Evolutionary conservation across 495 filamentous ascomycete species (phyloP).

Genomic region (Penicillium egyptiacum): DNA sequence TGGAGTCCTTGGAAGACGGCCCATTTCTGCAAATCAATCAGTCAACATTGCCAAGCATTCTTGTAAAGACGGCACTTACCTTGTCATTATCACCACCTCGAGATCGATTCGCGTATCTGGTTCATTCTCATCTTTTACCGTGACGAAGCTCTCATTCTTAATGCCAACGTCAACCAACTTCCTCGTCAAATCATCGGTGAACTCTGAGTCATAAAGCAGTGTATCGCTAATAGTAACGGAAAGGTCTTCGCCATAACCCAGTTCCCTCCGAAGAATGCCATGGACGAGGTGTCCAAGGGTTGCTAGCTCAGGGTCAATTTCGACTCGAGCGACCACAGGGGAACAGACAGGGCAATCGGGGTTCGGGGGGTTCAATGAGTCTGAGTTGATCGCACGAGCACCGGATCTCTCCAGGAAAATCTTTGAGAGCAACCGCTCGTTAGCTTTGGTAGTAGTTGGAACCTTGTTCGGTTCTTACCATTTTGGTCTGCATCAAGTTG

Average conservation of each 20-base stretch:
- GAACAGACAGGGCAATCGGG: slow-evolving; percentile 81
- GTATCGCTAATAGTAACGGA: slow-evolving; percentile 70
- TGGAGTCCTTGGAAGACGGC: slow-evolving; percentile 37
- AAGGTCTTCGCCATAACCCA: slow-evolving; percentile 85
- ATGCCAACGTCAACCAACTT: slow-evolving; percentile 76
- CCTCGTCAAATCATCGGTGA: slow-evolving; percentile 81
- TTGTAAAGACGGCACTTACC: slow-evolving; percentile 22
- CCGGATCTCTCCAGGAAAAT: slow-evolving; percentile 76
- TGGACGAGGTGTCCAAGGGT: slow-evolving; percentile 83
- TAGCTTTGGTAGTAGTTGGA: slow-evolving; percentile 1
- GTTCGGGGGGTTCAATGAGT: slow-evolving; percentile 73
- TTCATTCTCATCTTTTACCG: slow-evolving; percentile 87
- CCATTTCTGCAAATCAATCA: slow-evolving; percentile 27
- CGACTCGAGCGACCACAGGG: slow-evolving; percentile 61
- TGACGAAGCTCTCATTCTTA: slow-evolving; percentile 72
- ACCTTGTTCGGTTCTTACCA: slow-evolving; percentile 32
- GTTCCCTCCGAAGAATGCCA: slow-evolving; percentile 60
- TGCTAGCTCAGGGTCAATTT: slow-evolving; percentile 69
- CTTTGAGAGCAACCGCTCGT: slow-evolving; percentile 30
- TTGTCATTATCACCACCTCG: slow-evolving; percentile 59
- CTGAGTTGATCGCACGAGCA: slow-evolving; percentile 71
- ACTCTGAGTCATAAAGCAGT: slow-evolving; percentile 81
- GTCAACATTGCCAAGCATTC: not conserved
- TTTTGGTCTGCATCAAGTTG: slow-evolving; percentile 64
- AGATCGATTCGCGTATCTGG: slow-evolving; percentile 82